phyloP scores from a whole-genome alignment of 495 filamentous ascomycete species.

The Penicillium chermesinum region DNA sequence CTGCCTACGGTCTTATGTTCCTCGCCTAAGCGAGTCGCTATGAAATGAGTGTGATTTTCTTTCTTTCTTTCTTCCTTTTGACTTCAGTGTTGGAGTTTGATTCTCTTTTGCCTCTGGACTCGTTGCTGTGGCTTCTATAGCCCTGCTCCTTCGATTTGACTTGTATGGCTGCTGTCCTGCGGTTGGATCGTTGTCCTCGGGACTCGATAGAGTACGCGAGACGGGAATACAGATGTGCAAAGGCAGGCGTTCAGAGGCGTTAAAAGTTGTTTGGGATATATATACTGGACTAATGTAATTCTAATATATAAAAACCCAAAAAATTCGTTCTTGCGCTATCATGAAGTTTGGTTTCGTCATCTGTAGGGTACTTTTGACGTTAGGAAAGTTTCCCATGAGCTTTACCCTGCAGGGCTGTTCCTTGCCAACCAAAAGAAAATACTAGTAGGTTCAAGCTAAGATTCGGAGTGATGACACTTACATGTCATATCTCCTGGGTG shows the following conservation, averaged over 20 bases:
- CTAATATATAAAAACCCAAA: conserved; percentile 5
- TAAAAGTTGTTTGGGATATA: conserved; percentile 8
- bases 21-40: conserved; percentile 19
- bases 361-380: not conserved
- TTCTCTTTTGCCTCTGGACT: not conserved
- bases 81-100: conserved; percentile 1
- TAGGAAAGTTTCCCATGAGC: too few species aligned
- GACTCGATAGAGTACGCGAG: not conserved
- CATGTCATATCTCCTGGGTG: not conserved
- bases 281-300: conserved; percentile 16
- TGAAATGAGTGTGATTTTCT: conserved; percentile 5
- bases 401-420: not conserved
- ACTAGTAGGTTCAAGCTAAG: not conserved
- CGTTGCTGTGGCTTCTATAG: not conserved
- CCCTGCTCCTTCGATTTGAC: not conserved
- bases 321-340: not conserved
- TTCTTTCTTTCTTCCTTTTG: conserved; percentile 9
- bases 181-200: not conserved
- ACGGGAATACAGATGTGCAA: not conserved
- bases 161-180: conserved; percentile 17
- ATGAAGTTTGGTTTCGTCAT: not conserved
- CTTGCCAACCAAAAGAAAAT: not conserved
- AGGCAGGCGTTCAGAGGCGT: conserved; percentile 13
- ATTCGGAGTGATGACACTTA: not conserved
- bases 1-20: conserved; percentile 26